Percentiles rank a stretch among this genome's conserved stretches.
Conservation (phyloP, 257 asterid species). For the Plantago ovata region DNA sequence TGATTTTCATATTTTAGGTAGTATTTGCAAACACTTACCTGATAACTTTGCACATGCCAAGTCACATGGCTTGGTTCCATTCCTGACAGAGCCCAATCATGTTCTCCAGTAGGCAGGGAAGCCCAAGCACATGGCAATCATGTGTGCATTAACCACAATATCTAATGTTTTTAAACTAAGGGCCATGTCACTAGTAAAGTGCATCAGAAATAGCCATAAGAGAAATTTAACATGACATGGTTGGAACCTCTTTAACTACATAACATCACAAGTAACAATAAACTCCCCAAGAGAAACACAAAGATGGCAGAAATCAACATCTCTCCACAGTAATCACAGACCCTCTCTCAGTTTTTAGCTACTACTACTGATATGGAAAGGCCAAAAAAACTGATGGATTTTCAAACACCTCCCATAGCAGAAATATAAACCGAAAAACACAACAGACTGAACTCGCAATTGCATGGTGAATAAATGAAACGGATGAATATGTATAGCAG, state of each 20-base stretch:
- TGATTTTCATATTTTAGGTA: too few species aligned
- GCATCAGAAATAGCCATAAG: too few species aligned
- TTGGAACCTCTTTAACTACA: not conserved
- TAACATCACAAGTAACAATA: not conserved
- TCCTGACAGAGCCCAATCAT: not conserved
- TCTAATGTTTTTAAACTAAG: too few species aligned
- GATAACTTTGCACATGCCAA: not conserved
- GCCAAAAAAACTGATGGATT: conserved; percentile 13
- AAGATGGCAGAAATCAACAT: not conserved
- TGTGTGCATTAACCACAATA: not conserved
- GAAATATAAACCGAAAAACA: conserved; percentile 19
- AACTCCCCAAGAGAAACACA: not conserved
- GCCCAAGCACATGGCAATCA: not conserved
- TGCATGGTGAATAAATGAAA: conserved; percentile 19
- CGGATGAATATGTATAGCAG: conserved; percentile 9
- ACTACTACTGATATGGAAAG: conserved; percentile 14
- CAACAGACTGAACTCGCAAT: conserved; percentile 9
- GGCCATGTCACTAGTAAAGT: too few species aligned
- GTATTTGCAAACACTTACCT: too few species aligned
- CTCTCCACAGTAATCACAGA: conserved; percentile 13
- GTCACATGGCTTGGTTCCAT: not conserved
- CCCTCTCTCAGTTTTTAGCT: conserved; percentile 14
- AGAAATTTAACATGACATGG: too few species aligned
- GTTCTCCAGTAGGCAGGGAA: not conserved
- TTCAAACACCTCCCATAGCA: conserved; percentile 13